Evolutionary conservation across 192 early-diverging fungal species (phyloP), one percentile per base, ranked within the genome.

Genomic region (Backusella tuberculispora): DNA sequence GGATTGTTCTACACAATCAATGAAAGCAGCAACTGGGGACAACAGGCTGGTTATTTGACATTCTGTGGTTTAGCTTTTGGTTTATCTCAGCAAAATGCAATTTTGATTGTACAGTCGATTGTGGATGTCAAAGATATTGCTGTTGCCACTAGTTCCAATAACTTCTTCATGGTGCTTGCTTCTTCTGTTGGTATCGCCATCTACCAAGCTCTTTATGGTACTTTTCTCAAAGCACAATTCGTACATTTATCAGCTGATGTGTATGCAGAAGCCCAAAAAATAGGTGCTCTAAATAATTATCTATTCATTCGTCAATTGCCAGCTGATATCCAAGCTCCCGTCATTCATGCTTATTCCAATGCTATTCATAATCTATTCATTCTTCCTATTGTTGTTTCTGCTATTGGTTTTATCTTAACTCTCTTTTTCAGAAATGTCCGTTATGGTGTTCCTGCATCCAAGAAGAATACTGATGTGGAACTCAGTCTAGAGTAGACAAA

Each of bases 1-100:
- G 87, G 88, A 0, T 80, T 93, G 12, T 86, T 90, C 66, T 77
- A 86, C 38, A 75, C 88, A n/a, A 80, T 89, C n/a, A 74, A 88
- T 66, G 82, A 84, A 45, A 37, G 84, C 13, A 87, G 84, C 12
- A 81, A 14, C 29, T 76, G 75, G 38, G 87, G 82, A 38, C 83
- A 77, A 44, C 85, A 89, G 48, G 80, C 88, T 69, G 88, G 86
- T 41, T 80, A 84, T 26, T 79, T 93, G 69, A 88, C 88, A 14
- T 74, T 81, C n/a, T 72, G 67, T 14, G 80, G 80, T 41, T 53
- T 72, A 12, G 71, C 71, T 6, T 78, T 89, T 26, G 91, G 91
- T 4, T 73, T 88, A 42, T 84, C 83, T 9, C 85, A 89, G 81
- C 89, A 89, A 70, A 87, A 83, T 21, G 50, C 74, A 5, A 74